These are phyloP conservation scores for Neofusicoccum ribis DNA, from an alignment of 2,329 filamentous ascomycete genomes.

Conservation along the genomic window DNA sequence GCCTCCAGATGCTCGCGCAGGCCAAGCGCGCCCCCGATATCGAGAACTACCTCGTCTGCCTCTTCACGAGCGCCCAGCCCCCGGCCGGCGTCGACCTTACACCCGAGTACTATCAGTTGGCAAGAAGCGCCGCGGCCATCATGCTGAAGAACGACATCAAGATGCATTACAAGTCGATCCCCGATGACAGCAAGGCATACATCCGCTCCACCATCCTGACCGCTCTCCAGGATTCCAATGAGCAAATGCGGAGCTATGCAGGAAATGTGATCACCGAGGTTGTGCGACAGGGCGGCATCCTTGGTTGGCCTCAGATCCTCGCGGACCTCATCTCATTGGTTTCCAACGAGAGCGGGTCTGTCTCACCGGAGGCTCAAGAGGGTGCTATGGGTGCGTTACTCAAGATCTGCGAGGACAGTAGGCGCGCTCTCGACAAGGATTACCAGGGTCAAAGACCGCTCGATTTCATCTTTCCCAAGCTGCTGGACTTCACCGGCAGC, in stretches of 20 bases:
- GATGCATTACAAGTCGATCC: conserved; percentile 71
- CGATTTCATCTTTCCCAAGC: conserved; percentile 83
- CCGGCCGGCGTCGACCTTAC: conserved; percentile 62
- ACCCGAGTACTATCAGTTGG: conserved; percentile 66
- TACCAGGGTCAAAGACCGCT: conserved; percentile 87
- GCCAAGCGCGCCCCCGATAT: conserved; percentile 88
- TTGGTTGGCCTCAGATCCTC: conserved; percentile 89
- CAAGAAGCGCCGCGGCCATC: conserved; percentile 84
- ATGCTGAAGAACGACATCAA: conserved; percentile 96
- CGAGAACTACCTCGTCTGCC: conserved; percentile 93
- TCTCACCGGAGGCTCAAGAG: conserved; percentile 75
- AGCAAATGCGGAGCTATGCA: conserved; percentile 82
- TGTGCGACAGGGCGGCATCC: conserved; percentile 77
- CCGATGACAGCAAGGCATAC: conserved; percentile 70
- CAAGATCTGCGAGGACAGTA: conserved; percentile 98
- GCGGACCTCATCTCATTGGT: conserved; percentile 79
- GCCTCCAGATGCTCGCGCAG: conserved; percentile 80
- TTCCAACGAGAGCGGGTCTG: conserved; percentile 68
- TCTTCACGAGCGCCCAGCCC: conserved; percentile 71
- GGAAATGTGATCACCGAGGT: conserved; percentile 95
- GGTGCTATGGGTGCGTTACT: conserved; percentile 88
- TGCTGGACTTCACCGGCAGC: conserved; percentile 83
- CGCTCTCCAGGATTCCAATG: conserved; percentile 76
- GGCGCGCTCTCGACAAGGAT: conserved; percentile 79
- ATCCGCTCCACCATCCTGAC: conserved; percentile 77